Evolutionary conservation across 2,329 filamentous ascomycete genomes (phyloP).

Genomic region (Hypomyces rosellus): DNA sequence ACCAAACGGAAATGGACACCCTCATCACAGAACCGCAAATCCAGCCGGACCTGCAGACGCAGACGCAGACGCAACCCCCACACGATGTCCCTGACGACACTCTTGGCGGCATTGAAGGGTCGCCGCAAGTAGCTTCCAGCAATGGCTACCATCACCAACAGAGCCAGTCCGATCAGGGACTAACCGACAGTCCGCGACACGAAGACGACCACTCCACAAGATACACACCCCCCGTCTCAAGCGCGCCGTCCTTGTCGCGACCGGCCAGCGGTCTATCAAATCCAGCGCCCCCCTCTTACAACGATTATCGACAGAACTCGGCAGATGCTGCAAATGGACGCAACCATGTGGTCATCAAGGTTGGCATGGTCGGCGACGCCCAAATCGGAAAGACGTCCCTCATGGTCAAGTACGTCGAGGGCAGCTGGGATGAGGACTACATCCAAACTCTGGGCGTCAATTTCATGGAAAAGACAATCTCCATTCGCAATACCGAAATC

Average conservation of each 20-base stretch:
- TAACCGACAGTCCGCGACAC: slow-evolving; percentile 33
- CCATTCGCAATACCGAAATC: slow-evolving; percentile 98
- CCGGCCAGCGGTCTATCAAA: slow-evolving; percentile 51
- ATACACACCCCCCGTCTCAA: slow-evolving; percentile 42
- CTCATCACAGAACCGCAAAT: neutral
- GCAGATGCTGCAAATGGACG: slow-evolving; percentile 41
- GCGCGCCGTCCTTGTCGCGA: slow-evolving; percentile 42
- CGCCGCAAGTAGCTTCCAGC: slow-evolving; percentile 33
- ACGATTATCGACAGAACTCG: slow-evolving; percentile 39
- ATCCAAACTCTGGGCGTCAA: slow-evolving; percentile 98
- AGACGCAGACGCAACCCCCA: slow-evolving; percentile 6
- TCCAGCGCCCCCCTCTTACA: slow-evolving; percentile 31
- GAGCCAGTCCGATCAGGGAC: slow-evolving; percentile 45
- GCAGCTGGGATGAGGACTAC: slow-evolving; percentile 99
- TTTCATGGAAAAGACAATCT: slow-evolving; percentile 99
- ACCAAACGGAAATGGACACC: slow-evolving; percentile 40
- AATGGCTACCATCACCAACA: slow-evolving; percentile 37
- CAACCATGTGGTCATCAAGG: slow-evolving; percentile 91
- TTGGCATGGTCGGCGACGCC: slow-evolving; percentile 98
- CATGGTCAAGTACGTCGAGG: slow-evolving; percentile 99
- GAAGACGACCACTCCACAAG: slow-evolving; percentile 38
- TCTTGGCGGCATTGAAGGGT: slow-evolving; percentile 43
- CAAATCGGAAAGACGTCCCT: slow-evolving; percentile 98
- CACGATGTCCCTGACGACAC: slow-evolving; percentile 43
- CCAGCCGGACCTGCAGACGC: neutral